Base-by-base conservation (phyloP, 441 rosid species). In the Theobroma grandiflorum region DNA sequence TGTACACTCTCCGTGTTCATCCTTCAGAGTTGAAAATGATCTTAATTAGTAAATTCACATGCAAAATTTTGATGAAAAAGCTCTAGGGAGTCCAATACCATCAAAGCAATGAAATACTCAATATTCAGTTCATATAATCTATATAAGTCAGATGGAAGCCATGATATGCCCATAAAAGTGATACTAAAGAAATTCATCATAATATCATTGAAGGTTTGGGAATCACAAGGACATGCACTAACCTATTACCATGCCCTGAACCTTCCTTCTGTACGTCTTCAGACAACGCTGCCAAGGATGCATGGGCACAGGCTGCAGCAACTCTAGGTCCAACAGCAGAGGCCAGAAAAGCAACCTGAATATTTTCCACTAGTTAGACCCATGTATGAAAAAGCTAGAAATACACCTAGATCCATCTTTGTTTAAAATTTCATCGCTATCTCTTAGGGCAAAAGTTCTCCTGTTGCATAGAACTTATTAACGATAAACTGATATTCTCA, bases 271-370 rank as follows among this genome's bases (percentile, higher is more conserved):
- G 50, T 22, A 71, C 84, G 76, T 91, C 96, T 77, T 88, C 93
- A 10, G 92, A 91, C 83, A 96, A 84, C 79, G 90, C 88, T 49
- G 91, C 91, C 79, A 96, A 89, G 75, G 99, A 91, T 79, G 98
- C 95, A 87, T 93, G 98, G 61, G 99, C 98, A 90, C 98, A 94
- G 61, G 97, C 96, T 40, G 99, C 98, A 76, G 99, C 98, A 84
- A 96, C 96, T 84, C 99, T 90, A 40, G 99, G 99, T 83, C 98
- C 99, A 78, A 96, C 92, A 81, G 97, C 91, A 85, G 98, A 92
- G 82, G 97, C 98, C 90, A 96, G 85, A 88, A 94, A 96, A 71
- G 98, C 90, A 86, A 96, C 98, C 99, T 96, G 49, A 86, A 65
- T 77, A 59, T 43, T 69, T 74, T 53, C 45, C 31, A 71, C 78